A percentile compares a stretch with the other conserved stretches of the same genome.
These are phyloP conservation scores for Candida sakaeoensis DNA, from an alignment of 805 yeast species.

Conservation along the genomic window DNA sequence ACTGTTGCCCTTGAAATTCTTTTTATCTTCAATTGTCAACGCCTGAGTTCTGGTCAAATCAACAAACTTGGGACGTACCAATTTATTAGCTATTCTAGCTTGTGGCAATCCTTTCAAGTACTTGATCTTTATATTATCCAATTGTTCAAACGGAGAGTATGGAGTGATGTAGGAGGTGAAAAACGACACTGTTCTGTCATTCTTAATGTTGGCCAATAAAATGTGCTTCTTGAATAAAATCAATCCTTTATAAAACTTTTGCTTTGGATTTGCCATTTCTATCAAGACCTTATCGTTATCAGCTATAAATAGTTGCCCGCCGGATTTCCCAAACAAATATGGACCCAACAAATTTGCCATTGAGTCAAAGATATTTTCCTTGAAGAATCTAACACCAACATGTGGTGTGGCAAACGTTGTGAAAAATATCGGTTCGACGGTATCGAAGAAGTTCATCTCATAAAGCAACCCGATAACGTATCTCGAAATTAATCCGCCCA, in stretches of 20 bases:
- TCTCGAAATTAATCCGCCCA: slow-evolving; percentile 83
- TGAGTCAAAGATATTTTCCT: slow-evolving; percentile 27
- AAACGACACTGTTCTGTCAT: slow-evolving; percentile 86
- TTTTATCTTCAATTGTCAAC: slow-evolving; percentile 4
- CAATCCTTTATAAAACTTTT: slow-evolving; percentile 53
- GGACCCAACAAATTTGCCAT: slow-evolving; percentile 32
- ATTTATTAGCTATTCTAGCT: slow-evolving; percentile 32
- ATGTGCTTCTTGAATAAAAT: slow-evolving; percentile 52
- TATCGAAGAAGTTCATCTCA: slow-evolving; percentile 32
- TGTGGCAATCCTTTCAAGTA: slow-evolving; percentile 46
- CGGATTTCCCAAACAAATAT: slow-evolving; percentile 34
- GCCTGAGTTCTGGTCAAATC: slow-evolving; percentile 38
- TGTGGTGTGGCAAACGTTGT: slow-evolving; percentile 45
- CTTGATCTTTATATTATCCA: slow-evolving; percentile 45
- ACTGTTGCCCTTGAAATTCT: slow-evolving; percentile 16
- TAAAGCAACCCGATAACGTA: slow-evolving; percentile 64
- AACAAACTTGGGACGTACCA: slow-evolving; percentile 48
- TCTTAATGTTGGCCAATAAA: slow-evolving; percentile 68
- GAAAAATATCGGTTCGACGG: slow-evolving; percentile 34
- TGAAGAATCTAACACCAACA: slow-evolving; percentile 38
- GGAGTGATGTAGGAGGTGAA: slow-evolving; percentile 76
- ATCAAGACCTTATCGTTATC: slow-evolving; percentile 45
- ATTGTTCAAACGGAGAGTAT: slow-evolving; percentile 66
- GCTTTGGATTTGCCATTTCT: slow-evolving; percentile 50
- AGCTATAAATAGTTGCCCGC: slow-evolving; percentile 30